A percentile compares a stretch with the other conserved stretches of the same genome.
Conservation (phyloP, 345 rosid species). For the Eucalyptus regnans region DNA sequence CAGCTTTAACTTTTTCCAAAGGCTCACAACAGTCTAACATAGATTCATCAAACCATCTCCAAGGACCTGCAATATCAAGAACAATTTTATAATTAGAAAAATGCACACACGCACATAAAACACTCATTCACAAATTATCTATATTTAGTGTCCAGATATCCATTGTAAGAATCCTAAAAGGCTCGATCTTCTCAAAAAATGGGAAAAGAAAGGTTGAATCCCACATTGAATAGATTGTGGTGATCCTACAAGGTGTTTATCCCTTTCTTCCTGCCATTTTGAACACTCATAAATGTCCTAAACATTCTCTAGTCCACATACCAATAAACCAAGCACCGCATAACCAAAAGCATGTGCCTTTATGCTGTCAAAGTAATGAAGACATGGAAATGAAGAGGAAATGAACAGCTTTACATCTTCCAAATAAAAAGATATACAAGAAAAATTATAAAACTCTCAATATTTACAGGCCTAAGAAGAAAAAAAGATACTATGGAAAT, state of each 20-base stretch:
- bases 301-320: background rate
- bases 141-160: background rate
- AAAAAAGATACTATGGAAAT: background rate
- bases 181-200: background rate
- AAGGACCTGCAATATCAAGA: constrained; percentile 56
- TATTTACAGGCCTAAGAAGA: background rate
- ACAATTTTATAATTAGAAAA: background rate
- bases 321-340: background rate
- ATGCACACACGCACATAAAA: background rate
- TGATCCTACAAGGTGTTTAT: background rate
- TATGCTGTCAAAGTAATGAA: background rate
- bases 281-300: background rate
- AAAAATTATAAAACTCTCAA: background rate
- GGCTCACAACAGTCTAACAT: constrained; percentile 97
- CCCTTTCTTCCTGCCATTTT: background rate
- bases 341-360: background rate
- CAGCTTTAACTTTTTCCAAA: constrained; percentile 61
- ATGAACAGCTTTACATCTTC: background rate
- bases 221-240: background rate
- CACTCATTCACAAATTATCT: background rate
- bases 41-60: constrained; percentile 99
- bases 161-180: background rate
- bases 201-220: background rate
- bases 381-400: background rate
- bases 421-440: background rate